Conservation (phyloP, 1,284 basidiomycete species). For the Thelephora terrestris region DNA sequence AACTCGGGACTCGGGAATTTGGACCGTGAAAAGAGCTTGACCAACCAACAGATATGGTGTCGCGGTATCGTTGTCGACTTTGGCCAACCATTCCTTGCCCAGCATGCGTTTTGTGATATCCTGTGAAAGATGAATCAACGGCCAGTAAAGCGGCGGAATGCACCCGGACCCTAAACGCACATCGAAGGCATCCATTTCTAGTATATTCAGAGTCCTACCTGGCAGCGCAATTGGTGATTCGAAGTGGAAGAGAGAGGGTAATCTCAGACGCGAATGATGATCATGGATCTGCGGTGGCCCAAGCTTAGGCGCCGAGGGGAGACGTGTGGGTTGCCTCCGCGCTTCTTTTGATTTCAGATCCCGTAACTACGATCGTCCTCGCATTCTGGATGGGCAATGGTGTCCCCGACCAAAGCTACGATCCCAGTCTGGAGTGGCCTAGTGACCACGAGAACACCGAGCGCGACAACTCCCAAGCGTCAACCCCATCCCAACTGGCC, state of each 20-base stretch:
- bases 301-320: no score
- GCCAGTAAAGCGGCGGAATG: not conserved
- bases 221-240: not conserved
- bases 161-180: not conserved
- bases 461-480: not conserved
- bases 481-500: not conserved
- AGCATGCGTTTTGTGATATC: slow-evolving; percentile 45
- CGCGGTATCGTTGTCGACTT: slow-evolving; percentile 45
- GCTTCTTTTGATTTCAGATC: not conserved
- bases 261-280: not conserved
- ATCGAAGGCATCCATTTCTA: not conserved
- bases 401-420: slow-evolving; percentile 23
- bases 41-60: slow-evolving; percentile 62
- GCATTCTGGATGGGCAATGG: not conserved
- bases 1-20: slow-evolving; percentile 1
- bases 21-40: slow-evolving; percentile 13
- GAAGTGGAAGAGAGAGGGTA: slow-evolving; percentile 9
- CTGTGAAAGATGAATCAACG: slow-evolving; percentile 25
- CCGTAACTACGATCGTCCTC: not conserved
- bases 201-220: not conserved
- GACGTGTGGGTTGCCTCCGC: not conserved
- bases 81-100: slow-evolving; percentile 62
- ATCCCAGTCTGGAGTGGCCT: slow-evolving; percentile 49
- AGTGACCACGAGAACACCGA: slow-evolving; percentile 21
- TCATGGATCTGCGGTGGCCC: not conserved